Conservation (phyloP, 768 basidiomycete species). For the Mrakia blollopis region DNA sequence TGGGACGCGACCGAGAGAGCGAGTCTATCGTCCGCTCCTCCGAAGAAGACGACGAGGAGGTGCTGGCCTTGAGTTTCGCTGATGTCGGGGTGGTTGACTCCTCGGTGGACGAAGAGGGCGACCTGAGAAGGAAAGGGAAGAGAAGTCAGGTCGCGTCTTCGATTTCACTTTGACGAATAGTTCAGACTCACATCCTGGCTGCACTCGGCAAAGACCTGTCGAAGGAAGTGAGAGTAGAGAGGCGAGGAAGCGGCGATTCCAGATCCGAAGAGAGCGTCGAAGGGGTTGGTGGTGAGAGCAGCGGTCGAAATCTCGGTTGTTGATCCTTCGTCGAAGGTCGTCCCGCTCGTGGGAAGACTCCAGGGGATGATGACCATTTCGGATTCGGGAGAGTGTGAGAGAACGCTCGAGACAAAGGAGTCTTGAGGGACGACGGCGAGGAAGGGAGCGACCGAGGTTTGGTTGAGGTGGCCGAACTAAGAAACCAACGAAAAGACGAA, state of each 20-base stretch:
- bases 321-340: conserved; percentile 34
- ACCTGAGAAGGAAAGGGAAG: conserved; percentile 40
- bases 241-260: conserved; percentile 43
- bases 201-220: conserved; percentile 69
- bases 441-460: conserved; percentile 60
- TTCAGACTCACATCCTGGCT: conserved; percentile 53
- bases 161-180: neutral
- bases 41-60: conserved; percentile 70
- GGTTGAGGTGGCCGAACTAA: conserved; percentile 62
- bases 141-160: neutral
- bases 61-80: conserved; percentile 15
- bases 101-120: conserved; percentile 78
- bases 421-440: conserved; percentile 72
- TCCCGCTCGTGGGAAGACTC: conserved; percentile 57
- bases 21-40: conserved; percentile 87
- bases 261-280: conserved; percentile 69
- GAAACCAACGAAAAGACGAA: neutral
- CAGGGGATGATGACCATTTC: conserved; percentile 83
- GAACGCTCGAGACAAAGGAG: conserved; percentile 64
- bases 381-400: conserved; percentile 56
- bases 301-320: neutral
- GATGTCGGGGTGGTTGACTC: conserved; percentile 42
- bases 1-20: conserved; percentile 78
- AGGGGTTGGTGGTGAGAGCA: conserved; percentile 52
- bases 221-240: conserved; percentile 73